phyloP scores from a whole-genome alignment of 2,329 filamentous ascomycete genomes.

The Teratosphaeriaceae sp. region DNA sequence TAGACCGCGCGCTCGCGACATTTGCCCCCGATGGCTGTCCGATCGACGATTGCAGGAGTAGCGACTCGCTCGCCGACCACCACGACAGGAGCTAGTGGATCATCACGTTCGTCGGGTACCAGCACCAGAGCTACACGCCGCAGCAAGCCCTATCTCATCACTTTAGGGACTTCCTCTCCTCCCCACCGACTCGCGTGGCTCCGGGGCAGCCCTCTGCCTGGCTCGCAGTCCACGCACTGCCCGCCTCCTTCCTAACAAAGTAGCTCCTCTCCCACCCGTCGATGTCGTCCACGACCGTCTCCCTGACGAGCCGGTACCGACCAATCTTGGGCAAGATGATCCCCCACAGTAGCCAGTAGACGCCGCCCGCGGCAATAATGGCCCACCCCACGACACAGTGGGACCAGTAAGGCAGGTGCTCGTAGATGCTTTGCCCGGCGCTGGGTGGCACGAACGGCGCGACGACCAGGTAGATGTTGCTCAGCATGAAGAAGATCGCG shows the following conservation, averaged over 20 bases:
- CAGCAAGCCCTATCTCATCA: no score
- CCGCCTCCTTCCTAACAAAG: conserved; percentile 22
- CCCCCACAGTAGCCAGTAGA: conserved; percentile 49
- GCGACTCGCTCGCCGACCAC: no score
- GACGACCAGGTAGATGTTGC: conserved; percentile 47
- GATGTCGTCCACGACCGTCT: conserved; percentile 28
- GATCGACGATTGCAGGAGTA: no score
- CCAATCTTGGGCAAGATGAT: conserved; percentile 41
- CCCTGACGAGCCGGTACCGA: conserved; percentile 25
- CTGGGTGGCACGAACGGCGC: conserved; percentile 47
- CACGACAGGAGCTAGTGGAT: no score
- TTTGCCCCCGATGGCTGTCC: no score
- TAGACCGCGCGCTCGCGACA: no score
- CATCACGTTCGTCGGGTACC: no score
- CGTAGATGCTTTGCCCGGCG: conserved; percentile 40
- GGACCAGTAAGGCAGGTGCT: conserved; percentile 47
- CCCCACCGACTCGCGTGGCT: no score
- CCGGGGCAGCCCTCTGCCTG: no score
- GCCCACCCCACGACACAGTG: conserved; percentile 48
- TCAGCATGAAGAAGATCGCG: conserved; percentile 46
- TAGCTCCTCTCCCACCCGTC: conserved; percentile 36
- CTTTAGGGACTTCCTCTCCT: no score
- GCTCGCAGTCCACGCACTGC: no score
- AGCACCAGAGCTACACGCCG: no score
- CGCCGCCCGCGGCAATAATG: conserved; percentile 43